These are phyloP conservation scores for Elsinoe arachidis DNA, from an alignment of 2,329 filamentous ascomycete genomes.

Conservation along the genomic window DNA sequence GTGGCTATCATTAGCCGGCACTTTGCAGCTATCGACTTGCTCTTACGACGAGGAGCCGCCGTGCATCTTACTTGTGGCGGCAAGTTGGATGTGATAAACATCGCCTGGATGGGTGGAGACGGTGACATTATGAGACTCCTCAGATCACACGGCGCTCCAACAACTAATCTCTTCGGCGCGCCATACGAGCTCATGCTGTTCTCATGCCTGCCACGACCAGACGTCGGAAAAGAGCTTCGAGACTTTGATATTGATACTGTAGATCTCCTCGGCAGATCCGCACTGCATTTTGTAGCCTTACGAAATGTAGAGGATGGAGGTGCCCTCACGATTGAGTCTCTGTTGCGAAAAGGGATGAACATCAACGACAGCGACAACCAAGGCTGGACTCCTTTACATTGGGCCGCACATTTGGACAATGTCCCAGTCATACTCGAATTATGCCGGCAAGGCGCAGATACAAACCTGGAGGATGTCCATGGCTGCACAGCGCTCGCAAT, in stretches of 20 bases:
- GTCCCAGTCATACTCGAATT: neutral
- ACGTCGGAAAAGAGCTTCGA: neutral
- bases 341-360: neutral
- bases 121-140: neutral
- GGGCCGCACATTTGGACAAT: neutral
- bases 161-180: neutral
- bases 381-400: neutral
- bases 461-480: neutral
- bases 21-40: too few relatives aligned
- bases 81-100: neutral
- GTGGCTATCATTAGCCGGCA: too few relatives aligned
- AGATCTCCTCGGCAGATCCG: neutral
- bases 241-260: neutral
- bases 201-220: neutral
- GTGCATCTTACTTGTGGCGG: too few relatives aligned
- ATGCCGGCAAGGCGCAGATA: neutral
- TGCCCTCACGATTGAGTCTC: neutral
- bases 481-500: neutral
- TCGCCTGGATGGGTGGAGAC: neutral
- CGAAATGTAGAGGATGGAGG: too few relatives aligned
- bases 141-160: neutral
- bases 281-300: neutral
- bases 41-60: too few relatives aligned
- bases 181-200: neutral
- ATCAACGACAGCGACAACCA: neutral